A percentile compares a stretch with the other conserved stretches of the same genome.
These are phyloP conservation scores for Populus tomentosa DNA, from an alignment of 441 rosid genomes.

Conservation along the genomic window DNA sequence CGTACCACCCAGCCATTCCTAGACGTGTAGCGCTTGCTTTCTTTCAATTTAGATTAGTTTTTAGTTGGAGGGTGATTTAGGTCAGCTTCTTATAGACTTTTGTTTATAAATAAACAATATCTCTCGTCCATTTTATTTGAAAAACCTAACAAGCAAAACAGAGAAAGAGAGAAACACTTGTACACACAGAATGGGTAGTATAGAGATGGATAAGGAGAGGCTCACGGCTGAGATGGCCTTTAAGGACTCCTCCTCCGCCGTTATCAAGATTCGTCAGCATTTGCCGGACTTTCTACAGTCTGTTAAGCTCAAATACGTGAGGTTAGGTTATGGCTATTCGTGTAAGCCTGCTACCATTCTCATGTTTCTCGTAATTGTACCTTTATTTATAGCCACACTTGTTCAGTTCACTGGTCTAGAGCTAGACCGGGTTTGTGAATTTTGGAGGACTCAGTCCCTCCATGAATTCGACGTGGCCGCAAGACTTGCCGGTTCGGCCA, in stretches of 20 bases:
- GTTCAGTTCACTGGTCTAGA: conserved; percentile 49
- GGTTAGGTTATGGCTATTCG: conserved; percentile 69
- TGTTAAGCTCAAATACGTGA: conserved; percentile 83
- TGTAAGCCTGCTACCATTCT: conserved; percentile 45
- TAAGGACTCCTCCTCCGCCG: conserved; percentile 62
- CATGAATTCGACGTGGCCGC: conserved; percentile 33
- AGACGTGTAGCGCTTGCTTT: conserved; percentile 16
- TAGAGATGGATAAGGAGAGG: conserved; percentile 60
- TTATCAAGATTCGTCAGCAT: conserved; percentile 61
- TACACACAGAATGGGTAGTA: conserved; percentile 20
- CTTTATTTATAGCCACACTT: conserved; percentile 37
- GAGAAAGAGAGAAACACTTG: background rate
- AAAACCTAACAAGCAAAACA: background rate
- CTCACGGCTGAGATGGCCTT: conserved; percentile 84
- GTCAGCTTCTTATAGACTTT: conserved; percentile 14
- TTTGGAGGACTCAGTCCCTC: conserved; percentile 43
- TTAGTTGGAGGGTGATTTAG: conserved; percentile 5
- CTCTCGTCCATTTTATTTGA: background rate
- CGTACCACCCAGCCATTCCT: conserved; percentile 14
- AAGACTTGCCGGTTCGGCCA: conserved; percentile 29
- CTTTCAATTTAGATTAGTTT: background rate
- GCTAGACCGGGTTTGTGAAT: conserved; percentile 35
- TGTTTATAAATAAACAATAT: conserved; percentile 5
- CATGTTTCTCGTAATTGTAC: conserved; percentile 32
- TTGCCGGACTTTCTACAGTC: conserved; percentile 79